Base-by-base conservation (phyloP, 169 alveolate genomes). In the Eimeria falciformis region DNA sequence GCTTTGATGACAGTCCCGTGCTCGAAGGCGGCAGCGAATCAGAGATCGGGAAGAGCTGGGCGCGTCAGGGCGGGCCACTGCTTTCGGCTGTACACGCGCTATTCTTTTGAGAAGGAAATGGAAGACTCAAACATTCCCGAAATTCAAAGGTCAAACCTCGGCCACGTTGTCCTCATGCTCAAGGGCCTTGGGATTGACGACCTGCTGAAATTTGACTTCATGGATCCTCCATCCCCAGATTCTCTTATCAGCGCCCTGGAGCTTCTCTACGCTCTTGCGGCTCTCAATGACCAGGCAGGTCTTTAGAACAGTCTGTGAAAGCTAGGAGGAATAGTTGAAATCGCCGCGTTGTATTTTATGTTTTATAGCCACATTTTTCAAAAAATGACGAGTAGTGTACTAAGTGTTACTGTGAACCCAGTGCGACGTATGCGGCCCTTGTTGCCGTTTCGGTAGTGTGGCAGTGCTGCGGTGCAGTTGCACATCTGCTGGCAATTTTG, bases 41-140 rank as follows among this genome's bases (percentile, higher is more conserved):
- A 99, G 97, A 98, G 99, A 85, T 99, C 99, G 29, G 99, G 99
- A 27, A 97, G 99, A 83, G 99, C 99, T 1, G 99, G 99, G 21
- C 97, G 99, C 92, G 99, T 98, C n/a, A 97, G 99, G 25, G 99
- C 99, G 3, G 97, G 96, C 40, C 98, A 98, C 94, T 99, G 99
- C 93, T 99, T 98, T 95, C 97, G 99, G 78, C 93, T 99, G 93
- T 99, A 98, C 95, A 99, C 99, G 37, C 95, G 98, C 77, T 98
- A 97, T 95, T 97, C 99, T 27, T 99, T 95, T 94, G 97, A 97
- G 89, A 96, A 99, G 95, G 99, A 99, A 94, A 96, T 99, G 96
- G 99, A 99, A 88, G 98, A 87, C 77, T 93, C 95, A 21, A 94
- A 93, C 40, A 90, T 82, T 1, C 96, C 96, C 0, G 95, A 93